Conservation (phyloP, 2,329 filamentous ascomycete species). For the Meredithiella fracta region DNA sequence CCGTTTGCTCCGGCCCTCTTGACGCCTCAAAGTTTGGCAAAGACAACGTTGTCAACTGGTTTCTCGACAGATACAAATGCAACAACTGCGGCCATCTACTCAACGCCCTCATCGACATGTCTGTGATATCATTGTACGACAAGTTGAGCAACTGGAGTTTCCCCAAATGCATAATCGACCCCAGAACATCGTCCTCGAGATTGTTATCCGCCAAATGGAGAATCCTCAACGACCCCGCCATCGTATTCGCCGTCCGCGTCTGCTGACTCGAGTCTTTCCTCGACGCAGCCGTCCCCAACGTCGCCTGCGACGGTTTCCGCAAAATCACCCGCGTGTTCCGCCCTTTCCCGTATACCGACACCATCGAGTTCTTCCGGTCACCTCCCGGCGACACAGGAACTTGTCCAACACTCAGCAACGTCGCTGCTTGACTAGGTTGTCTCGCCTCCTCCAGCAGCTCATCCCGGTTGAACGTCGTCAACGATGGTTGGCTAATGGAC, state of each 20-base stretch:
- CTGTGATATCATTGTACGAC: slow-evolving; percentile 78
- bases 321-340: slow-evolving; percentile 75
- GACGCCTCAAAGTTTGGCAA: slow-evolving; percentile 78
- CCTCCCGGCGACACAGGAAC: slow-evolving; percentile 45
- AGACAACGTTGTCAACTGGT: slow-evolving; percentile 78
- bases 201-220: slow-evolving; percentile 87
- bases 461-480: slow-evolving; percentile 45
- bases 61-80: slow-evolving; percentile 88
- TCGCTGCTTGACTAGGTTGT: slow-evolving; percentile 67
- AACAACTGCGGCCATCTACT: slow-evolving; percentile 78
- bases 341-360: slow-evolving; percentile 64
- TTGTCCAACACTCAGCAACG: slow-evolving; percentile 56
- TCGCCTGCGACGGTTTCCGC: slow-evolving; percentile 34
- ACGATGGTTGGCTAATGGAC: slow-evolving; percentile 24
- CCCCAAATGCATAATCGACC: slow-evolving; percentile 65
- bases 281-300: slow-evolving; percentile 31
- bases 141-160: slow-evolving; percentile 82
- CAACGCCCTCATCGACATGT: slow-evolving; percentile 77
- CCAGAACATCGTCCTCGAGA: slow-evolving; percentile 86
- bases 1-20: slow-evolving; percentile 35
- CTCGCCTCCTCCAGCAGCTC: slow-evolving; percentile 52
- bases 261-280: slow-evolving; percentile 75
- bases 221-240: slow-evolving; percentile 69
- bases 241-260: slow-evolving; percentile 65
- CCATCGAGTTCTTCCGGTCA: slow-evolving; percentile 68